Conservation (phyloP, 2,329 filamentous ascomycete species). For the Monilinia fructicola region DNA sequence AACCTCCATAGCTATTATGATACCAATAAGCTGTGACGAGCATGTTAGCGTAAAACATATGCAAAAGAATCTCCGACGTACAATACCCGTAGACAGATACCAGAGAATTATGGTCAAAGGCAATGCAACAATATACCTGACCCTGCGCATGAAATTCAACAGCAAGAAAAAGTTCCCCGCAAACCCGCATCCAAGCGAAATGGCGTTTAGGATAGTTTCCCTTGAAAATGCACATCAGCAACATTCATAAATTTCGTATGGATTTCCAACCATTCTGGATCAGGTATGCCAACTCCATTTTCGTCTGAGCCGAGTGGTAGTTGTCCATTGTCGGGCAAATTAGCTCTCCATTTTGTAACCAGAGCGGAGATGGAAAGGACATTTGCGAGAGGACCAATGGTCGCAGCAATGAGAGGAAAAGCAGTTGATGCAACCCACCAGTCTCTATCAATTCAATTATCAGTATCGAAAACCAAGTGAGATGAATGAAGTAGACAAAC, state of each 20-base stretch:
- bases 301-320: slow-evolving; percentile 48
- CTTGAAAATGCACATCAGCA: slow-evolving; percentile 39
- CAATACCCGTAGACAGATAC: slow-evolving; percentile 60
- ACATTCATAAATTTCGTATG: neutral
- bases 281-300: slow-evolving; percentile 52
- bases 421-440: slow-evolving; percentile 47
- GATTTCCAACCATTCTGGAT: slow-evolving; percentile 58
- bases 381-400: slow-evolving; percentile 69
- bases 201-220: slow-evolving; percentile 61
- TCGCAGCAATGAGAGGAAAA: slow-evolving; percentile 62
- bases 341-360: slow-evolving; percentile 61
- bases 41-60: slow-evolving; percentile 16
- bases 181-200: slow-evolving; percentile 63
- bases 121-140: slow-evolving; percentile 67
- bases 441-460: slow-evolving; percentile 32
- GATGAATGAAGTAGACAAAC: slow-evolving; percentile 28
- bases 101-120: slow-evolving; percentile 66
- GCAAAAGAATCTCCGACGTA: slow-evolving; percentile 47
- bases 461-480: neutral
- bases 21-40: slow-evolving; percentile 52
- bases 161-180: slow-evolving; percentile 66
- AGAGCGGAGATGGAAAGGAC: slow-evolving; percentile 66
- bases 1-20: slow-evolving; percentile 56
- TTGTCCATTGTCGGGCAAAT: slow-evolving; percentile 48
- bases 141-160: slow-evolving; percentile 65